Base-by-base conservation (phyloP, 345 rosid species). In the Eucalyptus curtisii region DNA sequence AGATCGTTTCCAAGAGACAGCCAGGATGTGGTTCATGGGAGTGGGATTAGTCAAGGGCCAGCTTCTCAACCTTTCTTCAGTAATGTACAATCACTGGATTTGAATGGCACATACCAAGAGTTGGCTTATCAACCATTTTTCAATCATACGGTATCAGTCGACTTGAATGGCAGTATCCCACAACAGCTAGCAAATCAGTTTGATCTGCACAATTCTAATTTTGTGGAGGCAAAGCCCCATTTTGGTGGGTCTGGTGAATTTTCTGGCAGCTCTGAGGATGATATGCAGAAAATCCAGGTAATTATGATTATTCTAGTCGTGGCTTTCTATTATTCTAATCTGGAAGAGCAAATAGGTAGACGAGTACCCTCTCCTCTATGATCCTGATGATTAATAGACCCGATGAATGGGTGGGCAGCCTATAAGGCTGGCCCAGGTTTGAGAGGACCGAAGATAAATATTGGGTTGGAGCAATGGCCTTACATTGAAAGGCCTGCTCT, bases 251-350 rank as follows among this genome's bases (percentile, higher is more conserved):
- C 93, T 2, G 86, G 87, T 59, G 96, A 92, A 90, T 89, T 92
- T 85, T 89, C 90, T 91, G 90, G 91, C 90, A 85, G 96, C 76
- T 94, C 97, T 5, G 85, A 91, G 80, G 97, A 95, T 87, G 99
- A 97, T 89, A 87, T 93, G 84, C 94, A 93, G 93, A 97, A 93
- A 92, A 93, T 96, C 85, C 95, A 94, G 99, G 99, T 96, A 92
- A 64, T 14, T 84, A 10, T 57, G 64, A 40, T 31, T 48, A 42
- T 31, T 87, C 49, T 44, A 59, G 37, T 42, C 53, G 5, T 59
- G 25, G 57, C 33, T 85, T 48, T 49, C 84, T 76, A 15, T 76
- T 20, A 42, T 76, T 76, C 27, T 76, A 11, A 42, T 15, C 84
- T 40, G 84, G 84, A 76, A 76, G 27, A 40, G 84, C 27, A 40